Evolutionary conservation across 768 basidiomycete genomes (phyloP).

Genomic region (Udeniomyces megalosporus): DNA sequence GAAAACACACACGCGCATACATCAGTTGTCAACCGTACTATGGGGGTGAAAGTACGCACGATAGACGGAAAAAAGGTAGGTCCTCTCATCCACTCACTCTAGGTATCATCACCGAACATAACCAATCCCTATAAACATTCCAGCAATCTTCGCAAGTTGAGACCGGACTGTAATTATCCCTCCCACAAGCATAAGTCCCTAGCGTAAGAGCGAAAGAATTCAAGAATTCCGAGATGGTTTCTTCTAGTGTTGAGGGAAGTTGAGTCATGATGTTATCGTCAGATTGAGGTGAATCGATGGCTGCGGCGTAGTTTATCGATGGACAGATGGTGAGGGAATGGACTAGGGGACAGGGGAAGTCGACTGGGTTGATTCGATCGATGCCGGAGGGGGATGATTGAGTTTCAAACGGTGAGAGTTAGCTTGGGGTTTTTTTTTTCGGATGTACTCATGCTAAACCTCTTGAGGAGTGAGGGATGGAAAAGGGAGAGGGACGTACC

Average conservation of each 20-base stretch:
- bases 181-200: slow-evolving; percentile 25
- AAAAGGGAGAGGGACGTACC: slow-evolving; percentile 18
- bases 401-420: background rate
- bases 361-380: slow-evolving; percentile 8
- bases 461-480: background rate
- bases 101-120: slow-evolving; percentile 26
- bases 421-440: too few species aligned
- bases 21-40: too few species aligned
- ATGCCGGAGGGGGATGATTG: background rate
- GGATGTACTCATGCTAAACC: background rate
- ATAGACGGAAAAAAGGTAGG: too few species aligned
- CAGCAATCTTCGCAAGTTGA: slow-evolving; percentile 27
- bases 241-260: slow-evolving; percentile 19
- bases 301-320: slow-evolving; percentile 24
- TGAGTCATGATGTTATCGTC: slow-evolving; percentile 1
- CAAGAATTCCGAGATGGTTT: slow-evolving; percentile 20
- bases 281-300: slow-evolving; percentile 19
- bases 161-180: slow-evolving; percentile 28
- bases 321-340: slow-evolving; percentile 25
- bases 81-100: background rate
- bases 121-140: slow-evolving; percentile 27
- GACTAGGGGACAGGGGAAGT: slow-evolving; percentile 26
- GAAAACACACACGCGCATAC: too few species aligned
- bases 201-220: slow-evolving; percentile 26
- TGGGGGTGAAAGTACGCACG: too few species aligned